Evolutionary conservation across 2,329 filamentous ascomycete genomes (phyloP).

Genomic region (Epichloe sp.): DNA sequence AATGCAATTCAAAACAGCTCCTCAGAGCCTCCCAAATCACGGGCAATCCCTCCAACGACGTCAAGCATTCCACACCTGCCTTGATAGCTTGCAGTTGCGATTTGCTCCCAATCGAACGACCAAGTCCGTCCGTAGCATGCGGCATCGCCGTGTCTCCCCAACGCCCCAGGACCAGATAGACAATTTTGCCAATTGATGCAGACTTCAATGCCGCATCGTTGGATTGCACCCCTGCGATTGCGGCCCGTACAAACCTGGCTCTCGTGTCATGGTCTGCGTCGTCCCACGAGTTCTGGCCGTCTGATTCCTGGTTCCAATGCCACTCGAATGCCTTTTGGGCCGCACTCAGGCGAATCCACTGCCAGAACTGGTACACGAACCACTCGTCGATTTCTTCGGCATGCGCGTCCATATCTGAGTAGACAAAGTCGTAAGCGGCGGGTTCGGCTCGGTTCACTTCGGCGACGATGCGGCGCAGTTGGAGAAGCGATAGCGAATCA

Average conservation of each 20-base stretch:
- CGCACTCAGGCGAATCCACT: conserved; percentile 65
- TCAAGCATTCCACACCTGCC: conserved; percentile 36
- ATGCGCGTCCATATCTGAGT: conserved; percentile 59
- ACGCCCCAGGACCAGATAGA: conserved; percentile 53
- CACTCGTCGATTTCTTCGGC: conserved; percentile 92
- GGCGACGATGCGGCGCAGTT: conserved; percentile 59
- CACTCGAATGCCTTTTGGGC: conserved; percentile 66
- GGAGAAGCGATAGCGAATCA: conserved; percentile 64
- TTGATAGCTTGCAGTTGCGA: conserved; percentile 47
- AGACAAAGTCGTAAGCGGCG: conserved; percentile 73
- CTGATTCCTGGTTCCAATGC: conserved; percentile 50
- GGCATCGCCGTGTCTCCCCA: conserved; percentile 56
- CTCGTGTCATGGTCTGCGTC: conserved; percentile 44
- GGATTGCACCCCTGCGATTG: conserved; percentile 31
- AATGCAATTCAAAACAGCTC: conserved; percentile 37
- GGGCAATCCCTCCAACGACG: conserved; percentile 35
- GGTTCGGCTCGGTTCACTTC: conserved; percentile 60
- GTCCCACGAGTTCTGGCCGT: conserved; percentile 43
- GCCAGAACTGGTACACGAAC: conserved; percentile 85
- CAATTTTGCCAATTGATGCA: conserved; percentile 41
- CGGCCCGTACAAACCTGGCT: conserved; percentile 41
- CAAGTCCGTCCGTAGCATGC: conserved; percentile 25
- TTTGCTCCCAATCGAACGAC: conserved; percentile 38
- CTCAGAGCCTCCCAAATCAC: conserved; percentile 38
- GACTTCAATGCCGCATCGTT: conserved; percentile 35